Evolutionary conservation across 345 rosid genomes (phyloP), one percentile per base, ranked within the genome.

Genomic region (Gossypium bickii): DNA sequence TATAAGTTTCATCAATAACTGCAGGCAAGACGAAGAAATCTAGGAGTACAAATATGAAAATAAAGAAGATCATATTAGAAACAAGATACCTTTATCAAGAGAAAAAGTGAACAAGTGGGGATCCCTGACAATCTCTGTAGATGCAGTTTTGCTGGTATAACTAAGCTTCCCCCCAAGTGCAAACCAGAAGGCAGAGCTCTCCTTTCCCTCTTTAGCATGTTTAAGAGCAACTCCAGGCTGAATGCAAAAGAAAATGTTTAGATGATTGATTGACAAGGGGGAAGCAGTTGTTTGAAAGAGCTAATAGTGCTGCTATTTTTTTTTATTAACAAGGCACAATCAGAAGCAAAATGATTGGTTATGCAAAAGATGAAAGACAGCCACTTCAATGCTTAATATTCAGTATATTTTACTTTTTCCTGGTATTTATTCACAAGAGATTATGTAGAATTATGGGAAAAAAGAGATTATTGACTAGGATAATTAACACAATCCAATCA

Each of bases 141-240:
- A 78, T 78, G 79, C 81, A 61, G 86, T 89, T 85, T 89, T 89
- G 86, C 92, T 87, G 76, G 84, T 87, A 88, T 89, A 90, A 80
- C 83, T 86, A 83, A 93, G 98, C 84, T 96, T 96, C 51, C 98
- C 99, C 78, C 99, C 99, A 78, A 96, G 94, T 71, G 98, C 89
- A 86, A 78, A 86, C 99, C 99, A 96, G 83, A 96, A 96, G 73
- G 97, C 77, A 24, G 98, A 93, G 84, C 89, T 96, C 85, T 93
- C 99, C 20, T 97, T 92, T 71, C 99, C 99, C 83, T 96, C 99
- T 80, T 93, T 95, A 56, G 93, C 90, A 82, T 91, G 97, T 83
- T 95, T 95, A 77, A 93, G 43, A 82, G 90, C 69, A 77, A 78
- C 85, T 77, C 97, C 99, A 47, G 97, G 97, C 99, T 96, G 87